Base-by-base conservation (phyloP, 169 alveolate species). In the Fabrea salina region DNA sequence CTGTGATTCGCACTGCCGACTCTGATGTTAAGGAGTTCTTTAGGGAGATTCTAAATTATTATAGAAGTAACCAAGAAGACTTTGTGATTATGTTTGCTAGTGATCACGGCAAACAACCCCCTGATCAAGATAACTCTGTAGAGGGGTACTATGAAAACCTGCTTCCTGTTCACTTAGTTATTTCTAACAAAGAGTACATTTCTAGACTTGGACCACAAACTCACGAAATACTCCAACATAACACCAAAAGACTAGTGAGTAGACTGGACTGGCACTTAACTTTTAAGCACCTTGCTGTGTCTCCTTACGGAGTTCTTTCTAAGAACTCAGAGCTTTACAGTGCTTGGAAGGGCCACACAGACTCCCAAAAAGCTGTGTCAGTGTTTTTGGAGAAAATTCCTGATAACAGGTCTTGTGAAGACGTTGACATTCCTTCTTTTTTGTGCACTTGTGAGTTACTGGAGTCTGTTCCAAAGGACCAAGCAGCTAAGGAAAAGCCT, bases 51-150 rank as follows among this genome's bases (percentile, higher is more conserved):
- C n/a, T 66, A 4, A 19, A 35, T 44, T 25, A 13, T 27, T 44
- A 30, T 0, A 22, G 25, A 25, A 66, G 22, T 3, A 27, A 66
- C 51, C 67, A 70, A 16, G 79, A 70, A 25, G 49, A 32, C n/a
- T 8, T 72, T 25, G 47, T 27, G 6, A 32, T 72, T 7, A 72
- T 72, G 3, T n/a, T 61, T 16, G 74, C 37, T 0, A 51, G 72
- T 27, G 80, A 72, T 51, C 80, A 72, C 33, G 80, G 80, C 1
- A 22, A 8, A 35, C 47, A 40, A 13, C 32, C n/a, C 11, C 35
- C 71, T 22, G 51, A 47, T 22, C 8, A 19, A 16, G 66, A 25
- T 30, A 8, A 32, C 7, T 3, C 16, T 19, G 53, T 13, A 8
- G 53, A 47, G 33, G 80, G 80, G 27, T 25, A n/a, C 35, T 11